Evolutionary conservation across 202 grass and related monocot species (phyloP).

Genomic region (Setaria viridis): DNA sequence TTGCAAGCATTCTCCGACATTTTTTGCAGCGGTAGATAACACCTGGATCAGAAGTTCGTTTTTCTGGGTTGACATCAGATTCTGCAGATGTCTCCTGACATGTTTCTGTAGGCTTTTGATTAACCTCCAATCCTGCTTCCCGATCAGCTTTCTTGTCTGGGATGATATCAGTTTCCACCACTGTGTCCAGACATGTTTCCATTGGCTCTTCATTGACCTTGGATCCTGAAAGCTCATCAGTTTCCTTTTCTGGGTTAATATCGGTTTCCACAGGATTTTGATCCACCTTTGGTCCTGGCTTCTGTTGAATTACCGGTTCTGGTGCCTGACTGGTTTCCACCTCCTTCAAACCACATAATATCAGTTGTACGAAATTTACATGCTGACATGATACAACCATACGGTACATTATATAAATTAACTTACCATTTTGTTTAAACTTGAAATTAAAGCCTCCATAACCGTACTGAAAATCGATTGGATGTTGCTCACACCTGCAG

Average conservation of each 20-base stretch:
- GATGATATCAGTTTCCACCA: slow-evolving; percentile 45
- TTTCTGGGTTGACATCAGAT: slow-evolving; percentile 45
- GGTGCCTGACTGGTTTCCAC: slow-evolving; percentile 30
- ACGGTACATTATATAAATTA: slow-evolving; percentile 27
- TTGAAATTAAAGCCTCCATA: slow-evolving; percentile 29
- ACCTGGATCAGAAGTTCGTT: slow-evolving; percentile 49
- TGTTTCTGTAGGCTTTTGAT: slow-evolving; percentile 7
- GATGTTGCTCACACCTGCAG: slow-evolving; percentile 4
- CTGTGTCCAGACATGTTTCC: slow-evolving; percentile 28
- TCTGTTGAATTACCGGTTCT: slow-evolving; percentile 20
- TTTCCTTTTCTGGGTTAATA: slow-evolving; percentile 27
- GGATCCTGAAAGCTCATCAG: slow-evolving; percentile 30
- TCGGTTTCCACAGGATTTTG: slow-evolving; percentile 37
- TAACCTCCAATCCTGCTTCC: slow-evolving; percentile 1
- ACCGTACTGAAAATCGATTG: neutral
- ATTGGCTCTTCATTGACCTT: slow-evolving; percentile 21
- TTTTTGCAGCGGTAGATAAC: slow-evolving; percentile 76
- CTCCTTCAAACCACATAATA: slow-evolving; percentile 22
- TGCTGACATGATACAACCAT: neutral
- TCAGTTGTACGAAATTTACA: slow-evolving; percentile 13
- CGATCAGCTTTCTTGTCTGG: slow-evolving; percentile 42
- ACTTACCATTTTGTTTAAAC: slow-evolving; percentile 33
- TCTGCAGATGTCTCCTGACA: slow-evolving; percentile 37
- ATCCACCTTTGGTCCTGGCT: slow-evolving; percentile 27
- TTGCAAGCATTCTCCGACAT: slow-evolving; percentile 81